Conservation (phyloP, 2,329 filamentous ascomycete genomes). For the Neonectria coccinea region DNA sequence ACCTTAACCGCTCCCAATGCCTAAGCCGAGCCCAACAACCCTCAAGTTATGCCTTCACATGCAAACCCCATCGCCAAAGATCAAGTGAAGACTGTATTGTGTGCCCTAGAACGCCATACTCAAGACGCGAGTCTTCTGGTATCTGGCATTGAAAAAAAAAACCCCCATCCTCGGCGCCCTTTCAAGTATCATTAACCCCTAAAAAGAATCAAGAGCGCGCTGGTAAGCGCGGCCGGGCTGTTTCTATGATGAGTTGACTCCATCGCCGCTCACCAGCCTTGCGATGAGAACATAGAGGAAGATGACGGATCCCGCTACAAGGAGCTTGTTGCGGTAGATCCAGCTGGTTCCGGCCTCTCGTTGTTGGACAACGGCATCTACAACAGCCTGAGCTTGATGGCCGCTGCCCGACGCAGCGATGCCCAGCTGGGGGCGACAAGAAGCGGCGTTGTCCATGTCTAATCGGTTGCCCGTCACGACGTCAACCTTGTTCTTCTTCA, state of each 20-base stretch:
- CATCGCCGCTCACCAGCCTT: conserved; percentile 72
- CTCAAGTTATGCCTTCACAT: conserved; percentile 21
- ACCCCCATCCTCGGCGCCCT: conserved; percentile 6
- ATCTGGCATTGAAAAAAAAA: conserved; percentile 35
- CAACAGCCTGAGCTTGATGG: conserved; percentile 74
- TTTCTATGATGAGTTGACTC: conserved; percentile 27
- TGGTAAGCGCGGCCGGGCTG: conserved; percentile 1
- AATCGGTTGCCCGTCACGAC: conserved; percentile 74
- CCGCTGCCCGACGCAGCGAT: conserved; percentile 68
- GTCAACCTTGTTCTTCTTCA: conserved; percentile 86
- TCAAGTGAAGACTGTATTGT: conserved; percentile 30
- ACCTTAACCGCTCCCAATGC: conserved; percentile 13
- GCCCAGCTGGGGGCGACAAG: conserved; percentile 67
- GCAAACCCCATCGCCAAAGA: conserved; percentile 27
- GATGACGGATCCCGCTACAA: conserved; percentile 75
- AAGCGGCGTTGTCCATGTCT: conserved; percentile 61
- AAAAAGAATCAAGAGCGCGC: conserved; percentile 14
- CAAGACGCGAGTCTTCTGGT: conserved; percentile 41
- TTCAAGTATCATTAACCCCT: conserved; percentile 11
- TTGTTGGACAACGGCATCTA: conserved; percentile 81
- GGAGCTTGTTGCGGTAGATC: conserved; percentile 82
- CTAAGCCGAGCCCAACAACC: conserved; percentile 12
- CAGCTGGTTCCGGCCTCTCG: conserved; percentile 86
- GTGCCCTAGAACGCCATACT: conserved; percentile 42
- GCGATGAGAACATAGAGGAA: conserved; percentile 88